Base-by-base conservation (phyloP, 2,329 filamentous ascomycete species). In the Rhinocladiella mackenziei region DNA sequence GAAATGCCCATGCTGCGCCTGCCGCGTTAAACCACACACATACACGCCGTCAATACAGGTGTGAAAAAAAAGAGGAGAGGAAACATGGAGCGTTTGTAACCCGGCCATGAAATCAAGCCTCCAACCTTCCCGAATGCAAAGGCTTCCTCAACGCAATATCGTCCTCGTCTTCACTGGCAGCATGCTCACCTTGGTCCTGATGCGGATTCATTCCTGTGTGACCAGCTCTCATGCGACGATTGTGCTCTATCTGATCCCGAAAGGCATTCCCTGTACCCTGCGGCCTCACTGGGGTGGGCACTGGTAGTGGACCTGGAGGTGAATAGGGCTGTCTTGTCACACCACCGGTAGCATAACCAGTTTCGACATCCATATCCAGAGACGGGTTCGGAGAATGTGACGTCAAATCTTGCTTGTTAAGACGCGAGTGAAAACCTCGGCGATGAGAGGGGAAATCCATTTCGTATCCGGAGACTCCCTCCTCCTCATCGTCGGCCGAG, bases 181-280 rank as follows among this genome's bases (percentile, higher is more conserved):
- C n/a, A n/a, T n/a, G n/a, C n/a, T n/a, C n/a, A n/a, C n/a, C n/a
- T n/a, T n/a, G n/a, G n/a, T n/a, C n/a, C n/a, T n/a, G n/a, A n/a
- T n/a, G n/a, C n/a, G n/a, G n/a, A n/a, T n/a, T n/a, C n/a, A n/a
- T n/a, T n/a, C n/a, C n/a, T n/a, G 29, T 23, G 14, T 26, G 17
- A 18, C 15, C 31, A 10, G 19, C 40, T 26, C 50, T 48, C 34
- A 38, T 10, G 15, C 30, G 39, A 10, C 36, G 33, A 28, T 48
- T 51, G 13, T 40, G 36, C 19, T 45, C 37, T 8, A 54, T 20
- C 36, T 54, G 51, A 3, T 51, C 38, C 13, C 51, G 36, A 26
- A 54, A 54, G 14, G 28, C 40, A 34, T 53, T 53, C 15, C 32
- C 34, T 23, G 33, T 50, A 30, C 40, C 39, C 11, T 18, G 22